Base-by-base conservation (phyloP, 2,329 filamentous ascomycete species). In the Calonectria hongkongensis region DNA sequence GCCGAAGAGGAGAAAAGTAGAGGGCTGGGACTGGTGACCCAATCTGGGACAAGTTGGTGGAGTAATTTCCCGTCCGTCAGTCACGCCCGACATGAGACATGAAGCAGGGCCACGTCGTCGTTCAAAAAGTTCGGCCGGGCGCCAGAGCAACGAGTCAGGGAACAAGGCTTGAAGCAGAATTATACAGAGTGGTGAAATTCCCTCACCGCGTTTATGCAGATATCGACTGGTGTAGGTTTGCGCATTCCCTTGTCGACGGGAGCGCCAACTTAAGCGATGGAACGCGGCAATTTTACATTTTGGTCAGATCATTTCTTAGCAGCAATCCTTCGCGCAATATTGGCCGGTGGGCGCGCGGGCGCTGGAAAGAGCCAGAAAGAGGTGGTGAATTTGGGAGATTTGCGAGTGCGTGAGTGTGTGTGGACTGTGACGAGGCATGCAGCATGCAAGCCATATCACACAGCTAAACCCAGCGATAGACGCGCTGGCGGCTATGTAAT, bases 301-400 rank as follows among this genome's bases (percentile, higher is more conserved):
- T 25, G 84, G 87, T 13, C 96, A 84, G 9, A 96, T 87, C 0
- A 45, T 45, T 47, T 63, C 43, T 16, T 63, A 30, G 41, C 41
- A 63, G 41, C 15, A 63, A 45, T 47, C 58, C 58, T 63, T 63
- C 39, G 41, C 39, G 41, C 41, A 63, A 10, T 30, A 16, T 47
- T 47, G 16, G 16, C 28, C 58, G 18, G n/a, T 25, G 28, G 21
- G 45, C 30, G 39, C 27, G 58, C 47, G 45, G 47, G 13, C 54
- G 28, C 47, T 33, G 47, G 66, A 63, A 47, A n/a, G 56, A 27
- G 30, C 43, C 13, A 36, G 28, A 45, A 62, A 41, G 18, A 50
- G 56, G 54, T 60, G 33, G 54, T 60, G 54, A 41, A n/a, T 25
- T 33, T 60, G 54, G 21, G 43, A 68, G 30, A 69, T 51, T 63